phyloP scores from a whole-genome alignment of 139 green algal genomes.

The Haematococcus lacustris region DNA sequence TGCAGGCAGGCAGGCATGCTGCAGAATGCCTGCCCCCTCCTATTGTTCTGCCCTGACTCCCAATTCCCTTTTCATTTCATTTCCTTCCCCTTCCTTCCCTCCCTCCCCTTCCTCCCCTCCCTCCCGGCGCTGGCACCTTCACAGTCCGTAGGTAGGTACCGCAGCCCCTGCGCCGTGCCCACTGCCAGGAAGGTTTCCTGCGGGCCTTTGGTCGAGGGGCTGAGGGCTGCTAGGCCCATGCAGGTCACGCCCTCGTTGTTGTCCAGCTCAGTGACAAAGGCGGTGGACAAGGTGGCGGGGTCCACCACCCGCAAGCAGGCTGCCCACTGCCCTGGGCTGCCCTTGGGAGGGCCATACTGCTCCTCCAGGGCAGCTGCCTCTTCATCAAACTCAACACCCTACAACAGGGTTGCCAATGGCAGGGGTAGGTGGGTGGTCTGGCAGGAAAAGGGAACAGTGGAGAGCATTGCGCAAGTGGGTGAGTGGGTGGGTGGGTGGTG shows the following conservation, averaged over 20 bases:
- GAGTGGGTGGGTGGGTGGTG: too few relatives aligned
- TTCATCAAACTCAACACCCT: slow-evolving; percentile 68
- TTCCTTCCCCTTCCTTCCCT: too few relatives aligned
- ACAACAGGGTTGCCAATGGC: too few relatives aligned
- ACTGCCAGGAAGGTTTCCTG: slow-evolving; percentile 11
- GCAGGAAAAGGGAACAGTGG: neutral
- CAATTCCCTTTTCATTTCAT: too few relatives aligned
- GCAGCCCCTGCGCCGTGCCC: slow-evolving; percentile 52
- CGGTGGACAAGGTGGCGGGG: slow-evolving; percentile 44
- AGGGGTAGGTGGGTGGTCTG: neutral
- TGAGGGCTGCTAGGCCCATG: slow-evolving; percentile 31
- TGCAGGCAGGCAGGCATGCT: too few relatives aligned
- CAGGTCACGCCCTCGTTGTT: slow-evolving; percentile 78
- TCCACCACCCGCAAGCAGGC: slow-evolving; percentile 87
- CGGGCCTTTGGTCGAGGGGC: neutral
- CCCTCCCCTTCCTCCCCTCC: too few relatives aligned
- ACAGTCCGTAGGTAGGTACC: slow-evolving; percentile 73
- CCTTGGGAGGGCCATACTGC: slow-evolving; percentile 71
- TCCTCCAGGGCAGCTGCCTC: slow-evolving; percentile 63
- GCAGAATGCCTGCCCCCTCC: too few relatives aligned
- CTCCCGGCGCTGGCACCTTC: too few relatives aligned
- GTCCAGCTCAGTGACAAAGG: slow-evolving; percentile 72
- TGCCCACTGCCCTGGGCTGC: slow-evolving; percentile 72
- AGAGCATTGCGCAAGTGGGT: too few relatives aligned
- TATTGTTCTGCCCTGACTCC: too few relatives aligned